Base-by-base conservation (phyloP, 345 rosid species). In the Eucalyptus dawsonii region DNA sequence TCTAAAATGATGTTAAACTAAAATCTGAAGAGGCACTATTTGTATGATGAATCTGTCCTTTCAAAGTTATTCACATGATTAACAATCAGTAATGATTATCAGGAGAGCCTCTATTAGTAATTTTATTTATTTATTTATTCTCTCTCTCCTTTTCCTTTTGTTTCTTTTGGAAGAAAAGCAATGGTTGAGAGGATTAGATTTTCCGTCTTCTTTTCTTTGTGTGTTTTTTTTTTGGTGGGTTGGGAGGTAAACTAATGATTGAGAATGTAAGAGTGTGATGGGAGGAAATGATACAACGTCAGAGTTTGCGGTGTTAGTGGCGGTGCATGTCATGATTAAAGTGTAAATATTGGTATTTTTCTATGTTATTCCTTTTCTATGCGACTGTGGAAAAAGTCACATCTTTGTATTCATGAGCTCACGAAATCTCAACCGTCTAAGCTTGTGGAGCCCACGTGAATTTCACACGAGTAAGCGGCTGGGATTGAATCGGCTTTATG, bases 301-400 rank as follows among this genome's bases (percentile, higher is more conserved):
- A 87, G 87, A 22, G 24, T 50, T 65, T 87, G 87, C 51, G 85
- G 40, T 49, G 90, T 21, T 67, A 89, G 90, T 88, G 92, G 91
- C 88, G 91, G 95, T 91, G 94, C 42, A 65, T 89, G 91, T 93
- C 93, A 94, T 94, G 91, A 94, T 93, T 94, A 90, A 94, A 92
- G 93, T 76, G 88, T 89, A 91, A 92, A 89, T 76, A 40, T 40
- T 37, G 47, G 47, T 22, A 76, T 76, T 76, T 37, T 76, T 9
- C 49, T 65, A 86, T 87, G 86, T 16, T 58, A 69, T 15, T 51
- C 40, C 50, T 19, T 37, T 37, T 11, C 27, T 4, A 3, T 11
- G 47, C 9, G 47, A 40, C 13, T 11, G 85, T 11, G 15, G 83
- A 6, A 40, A 21, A 11, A 13, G 83, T 6, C 29, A 11, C 24